A percentile compares a stretch with the other conserved stretches of the same genome.
These are phyloP conservation scores for Balamuthia mandrillaris DNA, from an alignment of 208 protist genomes.

Conservation along the genomic window DNA sequence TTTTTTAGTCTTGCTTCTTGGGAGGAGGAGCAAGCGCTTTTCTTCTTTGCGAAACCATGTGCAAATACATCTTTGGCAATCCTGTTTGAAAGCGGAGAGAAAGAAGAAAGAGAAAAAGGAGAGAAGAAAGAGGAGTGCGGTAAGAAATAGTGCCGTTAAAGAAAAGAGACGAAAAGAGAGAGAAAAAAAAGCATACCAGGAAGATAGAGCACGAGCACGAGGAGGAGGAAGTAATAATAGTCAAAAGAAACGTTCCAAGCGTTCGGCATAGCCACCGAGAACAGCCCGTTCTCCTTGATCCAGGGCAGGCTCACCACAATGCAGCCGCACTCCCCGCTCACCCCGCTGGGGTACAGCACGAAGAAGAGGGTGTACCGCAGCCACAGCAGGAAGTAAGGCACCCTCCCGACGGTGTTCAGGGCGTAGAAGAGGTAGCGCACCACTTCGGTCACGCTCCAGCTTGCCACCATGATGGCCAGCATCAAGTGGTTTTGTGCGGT, in stretches of 20 bases:
- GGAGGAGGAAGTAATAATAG: not conserved
- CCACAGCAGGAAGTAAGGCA: slow-evolving; percentile 47
- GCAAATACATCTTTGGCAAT: not conserved
- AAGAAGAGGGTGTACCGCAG: slow-evolving; percentile 51
- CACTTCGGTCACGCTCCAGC: slow-evolving; percentile 3
- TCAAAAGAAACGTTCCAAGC: slow-evolving; percentile 37
- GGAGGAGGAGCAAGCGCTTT: not conserved
- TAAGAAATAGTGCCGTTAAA: not conserved
- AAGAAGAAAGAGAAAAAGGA: not conserved
- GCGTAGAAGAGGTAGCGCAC: slow-evolving; percentile 52
- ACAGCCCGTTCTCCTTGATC: not conserved
- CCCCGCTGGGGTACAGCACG: slow-evolving; percentile 46
- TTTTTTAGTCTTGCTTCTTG: no score
- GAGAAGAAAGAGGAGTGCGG: not conserved
- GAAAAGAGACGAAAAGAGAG: not conserved
- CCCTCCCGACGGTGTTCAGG: slow-evolving; percentile 18
- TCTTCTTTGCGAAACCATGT: slow-evolving; percentile 13
- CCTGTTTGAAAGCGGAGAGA: no score
- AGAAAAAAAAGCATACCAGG: not conserved
- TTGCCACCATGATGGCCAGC: slow-evolving; percentile 32
- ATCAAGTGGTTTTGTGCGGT: slow-evolving; percentile 11
- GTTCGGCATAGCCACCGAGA: slow-evolving; percentile 34
- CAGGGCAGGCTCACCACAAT: slow-evolving; percentile 22
- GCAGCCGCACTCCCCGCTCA: slow-evolving; percentile 42
- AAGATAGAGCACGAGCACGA: slow-evolving; percentile 31